Conservation (phyloP, 2,329 filamentous ascomycete genomes). For the Chaetomium strumarium region DNA sequence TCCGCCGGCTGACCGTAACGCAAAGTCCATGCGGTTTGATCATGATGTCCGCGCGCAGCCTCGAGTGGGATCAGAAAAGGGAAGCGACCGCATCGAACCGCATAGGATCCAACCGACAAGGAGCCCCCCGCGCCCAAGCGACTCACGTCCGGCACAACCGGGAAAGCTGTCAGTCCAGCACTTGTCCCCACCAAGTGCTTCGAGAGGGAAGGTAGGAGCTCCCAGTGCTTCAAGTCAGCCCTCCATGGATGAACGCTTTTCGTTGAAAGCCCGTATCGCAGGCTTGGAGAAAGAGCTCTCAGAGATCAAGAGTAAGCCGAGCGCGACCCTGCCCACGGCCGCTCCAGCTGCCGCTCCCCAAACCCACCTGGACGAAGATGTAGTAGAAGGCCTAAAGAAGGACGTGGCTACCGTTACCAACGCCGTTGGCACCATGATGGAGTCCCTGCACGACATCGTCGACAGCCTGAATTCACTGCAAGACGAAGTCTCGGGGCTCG, state of each 20-base stretch:
- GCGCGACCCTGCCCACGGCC: neutral
- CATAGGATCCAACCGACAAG: slow-evolving; percentile 3
- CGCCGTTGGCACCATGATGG: slow-evolving; percentile 17
- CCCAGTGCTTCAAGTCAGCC: neutral
- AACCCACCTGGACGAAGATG: neutral
- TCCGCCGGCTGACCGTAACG: neutral
- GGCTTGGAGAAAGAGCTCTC: slow-evolving; percentile 13
- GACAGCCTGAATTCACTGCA: slow-evolving; percentile 14
- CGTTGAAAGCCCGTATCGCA: slow-evolving; percentile 2
- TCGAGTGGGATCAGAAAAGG: neutral
- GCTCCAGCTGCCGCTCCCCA: neutral
- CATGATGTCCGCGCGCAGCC: neutral
- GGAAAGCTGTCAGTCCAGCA: neutral
- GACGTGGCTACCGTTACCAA: slow-evolving; percentile 11
- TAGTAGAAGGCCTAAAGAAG: slow-evolving; percentile 2
- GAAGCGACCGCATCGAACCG: slow-evolving; percentile 1
- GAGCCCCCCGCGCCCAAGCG: neutral
- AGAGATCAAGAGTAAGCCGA: slow-evolving; percentile 6
- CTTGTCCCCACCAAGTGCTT: neutral
- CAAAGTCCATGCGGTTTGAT: slow-evolving; percentile 7
- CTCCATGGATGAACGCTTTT: neutral
- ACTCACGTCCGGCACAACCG: neutral
- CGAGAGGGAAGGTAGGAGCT: neutral
- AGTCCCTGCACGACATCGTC: slow-evolving; percentile 20
- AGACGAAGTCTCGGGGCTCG: slow-evolving; percentile 8